phyloP scores from a whole-genome alignment of 2,329 filamentous ascomycete species.

The Raffaelea deltoideospora region DNA sequence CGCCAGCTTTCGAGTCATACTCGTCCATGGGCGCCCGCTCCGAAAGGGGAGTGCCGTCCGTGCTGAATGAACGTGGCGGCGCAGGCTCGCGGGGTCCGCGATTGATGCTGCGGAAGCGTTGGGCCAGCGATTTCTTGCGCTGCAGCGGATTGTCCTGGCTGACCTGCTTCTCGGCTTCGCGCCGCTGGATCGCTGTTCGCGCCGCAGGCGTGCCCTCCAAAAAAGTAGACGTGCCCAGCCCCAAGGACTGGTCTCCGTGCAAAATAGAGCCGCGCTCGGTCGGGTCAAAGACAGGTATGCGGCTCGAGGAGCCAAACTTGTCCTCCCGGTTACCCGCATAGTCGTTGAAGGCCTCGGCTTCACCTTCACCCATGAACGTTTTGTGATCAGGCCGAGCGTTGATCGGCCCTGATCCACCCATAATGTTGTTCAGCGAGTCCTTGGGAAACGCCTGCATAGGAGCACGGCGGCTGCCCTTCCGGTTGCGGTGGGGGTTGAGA shows the following conservation, averaged over 20 bases:
- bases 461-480: constrained; percentile 63
- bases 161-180: constrained; percentile 53
- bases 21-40: constrained; percentile 68
- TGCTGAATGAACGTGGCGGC: constrained; percentile 16
- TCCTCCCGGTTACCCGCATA: constrained; percentile 25
- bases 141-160: constrained; percentile 44
- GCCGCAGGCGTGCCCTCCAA: constrained; percentile 85
- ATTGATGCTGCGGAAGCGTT: constrained; percentile 76
- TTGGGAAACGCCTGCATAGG: constrained; percentile 96
- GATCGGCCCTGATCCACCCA: constrained; percentile 76
- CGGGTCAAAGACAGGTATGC: constrained; percentile 49
- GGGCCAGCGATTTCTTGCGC: constrained; percentile 88
- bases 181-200: constrained; percentile 59
- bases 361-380: constrained; percentile 66
- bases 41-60: constrained; percentile 11
- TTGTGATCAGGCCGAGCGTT: constrained; percentile 72
- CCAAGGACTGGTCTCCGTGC: constrained; percentile 70
- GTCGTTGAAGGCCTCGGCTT: constrained; percentile 76
- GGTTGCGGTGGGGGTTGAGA: constrained; percentile 86
- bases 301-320: constrained; percentile 20
- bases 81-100: constrained; percentile 47
- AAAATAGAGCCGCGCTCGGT: constrained; percentile 52
- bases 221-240: constrained; percentile 88
- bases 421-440: constrained; percentile 78
- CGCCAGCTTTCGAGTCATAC: constrained; percentile 46